A percentile compares a stretch with the other conserved stretches of the same genome.
These are phyloP conservation scores for Trichosanthes cucumerina DNA, from an alignment of 306 rosid species.

Conservation along the genomic window DNA sequence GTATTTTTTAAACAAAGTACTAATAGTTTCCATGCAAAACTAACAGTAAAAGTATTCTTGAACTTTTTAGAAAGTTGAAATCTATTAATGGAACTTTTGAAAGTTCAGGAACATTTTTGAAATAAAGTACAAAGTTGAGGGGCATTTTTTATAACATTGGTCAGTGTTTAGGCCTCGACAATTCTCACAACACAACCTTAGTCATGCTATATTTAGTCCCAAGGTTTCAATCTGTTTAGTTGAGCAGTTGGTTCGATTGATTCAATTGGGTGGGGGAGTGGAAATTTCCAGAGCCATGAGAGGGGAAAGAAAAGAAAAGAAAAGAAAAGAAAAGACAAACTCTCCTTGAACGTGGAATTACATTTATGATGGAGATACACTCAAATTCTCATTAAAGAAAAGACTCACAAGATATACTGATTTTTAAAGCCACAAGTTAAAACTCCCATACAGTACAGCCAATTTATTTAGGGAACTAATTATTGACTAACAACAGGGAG, in stretches of 20 bases:
- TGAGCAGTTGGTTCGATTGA: neutral
- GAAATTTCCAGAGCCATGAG: neutral
- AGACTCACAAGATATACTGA: neutral
- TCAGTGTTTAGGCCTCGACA: too few relatives aligned
- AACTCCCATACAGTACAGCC: constrained; percentile 6
- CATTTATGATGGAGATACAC: constrained; percentile 3
- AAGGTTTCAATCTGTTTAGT: neutral
- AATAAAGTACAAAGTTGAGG: too few relatives aligned
- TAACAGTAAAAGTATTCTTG: too few relatives aligned
- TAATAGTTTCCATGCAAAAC: too few relatives aligned
- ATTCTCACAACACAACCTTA: too few relatives aligned
- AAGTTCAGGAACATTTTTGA: too few relatives aligned
- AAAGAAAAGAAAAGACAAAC: neutral
- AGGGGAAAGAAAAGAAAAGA: neutral
- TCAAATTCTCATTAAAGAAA: neutral
- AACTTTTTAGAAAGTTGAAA: too few relatives aligned
- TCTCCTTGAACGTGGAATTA: neutral
- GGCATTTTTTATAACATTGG: too few relatives aligned
- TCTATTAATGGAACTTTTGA: too few relatives aligned
- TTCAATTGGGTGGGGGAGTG: neutral
- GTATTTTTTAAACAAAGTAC: too few relatives aligned
- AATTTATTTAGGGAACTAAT: neutral
- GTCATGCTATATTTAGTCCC: too few relatives aligned
- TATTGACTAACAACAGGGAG: neutral
- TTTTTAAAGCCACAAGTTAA: neutral